These are phyloP conservation scores for Coffea canephora DNA, from an alignment of 257 asterid genomes.

Conservation along the genomic window DNA sequence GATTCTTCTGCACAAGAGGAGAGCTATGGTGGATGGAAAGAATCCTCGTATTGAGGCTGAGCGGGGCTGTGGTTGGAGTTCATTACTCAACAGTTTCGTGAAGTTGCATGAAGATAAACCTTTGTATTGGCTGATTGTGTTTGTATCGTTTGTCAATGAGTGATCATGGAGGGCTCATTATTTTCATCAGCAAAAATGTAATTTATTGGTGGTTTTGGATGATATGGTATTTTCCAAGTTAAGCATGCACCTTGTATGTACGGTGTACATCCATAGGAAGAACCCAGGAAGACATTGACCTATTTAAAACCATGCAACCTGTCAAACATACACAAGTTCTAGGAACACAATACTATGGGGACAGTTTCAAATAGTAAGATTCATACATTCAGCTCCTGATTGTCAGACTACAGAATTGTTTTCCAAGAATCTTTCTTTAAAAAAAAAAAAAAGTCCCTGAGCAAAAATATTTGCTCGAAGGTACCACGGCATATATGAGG, in stretches of 20 bases:
- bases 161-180: neutral
- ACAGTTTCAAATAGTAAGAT: too few species aligned
- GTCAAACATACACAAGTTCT: neutral
- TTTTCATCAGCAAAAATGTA: neutral
- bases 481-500: neutral
- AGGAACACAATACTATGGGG: neutral
- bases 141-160: neutral
- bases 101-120: neutral
- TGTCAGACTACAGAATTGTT: too few species aligned
- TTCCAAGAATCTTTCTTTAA: neutral
- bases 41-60: constrained; percentile 35
- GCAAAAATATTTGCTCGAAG: neutral
- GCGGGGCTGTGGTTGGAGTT: neutral
- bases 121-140: neutral
- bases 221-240: neutral
- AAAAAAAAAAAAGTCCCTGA: too few species aligned
- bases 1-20: constrained; percentile 30
- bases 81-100: neutral
- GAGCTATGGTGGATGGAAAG: constrained; percentile 50
- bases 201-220: neutral
- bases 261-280: neutral
- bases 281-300: neutral
- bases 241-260: neutral
- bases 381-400: neutral
- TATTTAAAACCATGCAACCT: neutral